Evolutionary conservation across 2,329 filamentous ascomycete genomes (phyloP).

Genomic region (Stachybotrys elegans): DNA sequence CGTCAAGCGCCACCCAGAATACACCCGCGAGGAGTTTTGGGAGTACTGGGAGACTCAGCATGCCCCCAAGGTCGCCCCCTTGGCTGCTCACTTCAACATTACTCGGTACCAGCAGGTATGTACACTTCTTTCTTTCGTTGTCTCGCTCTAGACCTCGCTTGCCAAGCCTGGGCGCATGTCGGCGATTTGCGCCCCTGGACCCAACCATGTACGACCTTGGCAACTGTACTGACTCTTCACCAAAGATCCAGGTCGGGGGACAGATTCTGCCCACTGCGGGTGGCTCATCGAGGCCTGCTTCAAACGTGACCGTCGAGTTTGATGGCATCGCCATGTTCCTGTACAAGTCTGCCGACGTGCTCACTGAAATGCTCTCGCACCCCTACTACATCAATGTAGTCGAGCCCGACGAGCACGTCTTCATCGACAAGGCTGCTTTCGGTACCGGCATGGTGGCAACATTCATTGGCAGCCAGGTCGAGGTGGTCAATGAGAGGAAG

Average conservation of each 20-base stretch:
- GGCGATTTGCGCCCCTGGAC: too few species aligned
- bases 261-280: conserved; percentile 17
- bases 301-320: conserved; percentile 17
- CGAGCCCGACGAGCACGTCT: conserved; percentile 21
- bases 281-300: conserved; percentile 11
- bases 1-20: conserved; percentile 19
- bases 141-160: too few species aligned
- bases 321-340: conserved; percentile 25
- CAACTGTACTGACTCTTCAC: too few species aligned
- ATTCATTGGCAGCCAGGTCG: conserved; percentile 16
- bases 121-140: too few species aligned
- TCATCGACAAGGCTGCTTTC: conserved; percentile 22
- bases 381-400: conserved; percentile 22
- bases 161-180: too few species aligned
- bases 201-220: too few species aligned
- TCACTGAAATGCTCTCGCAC: conserved; percentile 19
- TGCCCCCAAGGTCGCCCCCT: conserved; percentile 20
- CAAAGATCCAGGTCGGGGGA: conserved; percentile 19
- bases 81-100: conserved; percentile 21
- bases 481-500: conserved; percentile 15
- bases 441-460: conserved; percentile 22
- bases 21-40: conserved; percentile 21
- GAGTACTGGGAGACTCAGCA: conserved; percentile 23
- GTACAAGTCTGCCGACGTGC: conserved; percentile 14
- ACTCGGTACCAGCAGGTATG: conserved; percentile 22